Conservation (phyloP, 1,284 basidiomycete species). For the Cystobasidium slooffiae region DNA sequence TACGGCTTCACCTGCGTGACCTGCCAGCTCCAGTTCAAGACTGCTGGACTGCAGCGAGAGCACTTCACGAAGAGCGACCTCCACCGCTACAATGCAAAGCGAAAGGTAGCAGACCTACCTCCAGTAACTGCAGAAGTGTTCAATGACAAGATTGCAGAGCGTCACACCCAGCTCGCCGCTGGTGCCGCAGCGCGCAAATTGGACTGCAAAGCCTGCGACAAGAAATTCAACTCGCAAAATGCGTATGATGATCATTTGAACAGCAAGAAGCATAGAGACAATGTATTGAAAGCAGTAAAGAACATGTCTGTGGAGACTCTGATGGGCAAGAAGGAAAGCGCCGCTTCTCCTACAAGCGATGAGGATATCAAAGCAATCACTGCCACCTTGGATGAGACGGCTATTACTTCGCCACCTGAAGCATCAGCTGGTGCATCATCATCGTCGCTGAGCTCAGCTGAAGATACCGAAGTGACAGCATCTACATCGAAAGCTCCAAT, state of each 20-base stretch:
- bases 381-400: conserved; percentile 26
- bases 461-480: conserved; percentile 24
- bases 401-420: conserved; percentile 8
- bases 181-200: conserved; percentile 30
- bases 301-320: conserved; percentile 46
- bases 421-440: conserved; percentile 19
- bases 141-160: conserved; percentile 86
- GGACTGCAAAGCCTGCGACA: conserved; percentile 83
- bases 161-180: conserved; percentile 67
- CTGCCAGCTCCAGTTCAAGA: conserved; percentile 85
- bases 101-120: conserved; percentile 86
- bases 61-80: conserved; percentile 78
- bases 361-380: neutral
- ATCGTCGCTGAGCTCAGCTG: neutral
- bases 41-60: conserved; percentile 81
- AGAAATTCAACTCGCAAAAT: conserved; percentile 86
- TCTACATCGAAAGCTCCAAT: neutral
- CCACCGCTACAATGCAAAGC: conserved; percentile 98
- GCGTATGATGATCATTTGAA: conserved; percentile 84
- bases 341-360: neutral
- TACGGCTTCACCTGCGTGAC: conserved; percentile 81
- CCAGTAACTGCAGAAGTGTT: conserved; percentile 81
- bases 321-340: conserved; percentile 10
- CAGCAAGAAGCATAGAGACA: conserved; percentile 90
- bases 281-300: conserved; percentile 63